Evolutionary conservation across 2,329 filamentous ascomycete species (phyloP).

Genomic region (Penicillium sp.): DNA sequence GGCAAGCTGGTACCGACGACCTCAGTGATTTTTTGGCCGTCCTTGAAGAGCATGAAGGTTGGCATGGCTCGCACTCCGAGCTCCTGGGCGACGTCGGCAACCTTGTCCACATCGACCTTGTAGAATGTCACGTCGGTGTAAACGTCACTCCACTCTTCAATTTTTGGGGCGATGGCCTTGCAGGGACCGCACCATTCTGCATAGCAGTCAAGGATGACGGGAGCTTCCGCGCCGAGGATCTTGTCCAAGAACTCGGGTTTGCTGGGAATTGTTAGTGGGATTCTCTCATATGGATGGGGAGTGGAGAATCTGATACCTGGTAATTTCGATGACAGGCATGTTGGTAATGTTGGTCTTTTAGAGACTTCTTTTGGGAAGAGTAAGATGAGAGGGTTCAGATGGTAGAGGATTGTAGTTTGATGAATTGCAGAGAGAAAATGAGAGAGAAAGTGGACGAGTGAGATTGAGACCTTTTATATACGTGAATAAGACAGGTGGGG

Average conservation of each 20-base stretch:
- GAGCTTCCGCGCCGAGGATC: background rate
- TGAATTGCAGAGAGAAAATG: background rate
- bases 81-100: background rate
- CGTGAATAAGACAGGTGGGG: background rate
- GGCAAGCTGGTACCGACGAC: background rate
- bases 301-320: background rate
- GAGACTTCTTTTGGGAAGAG: background rate
- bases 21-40: conserved; percentile 2
- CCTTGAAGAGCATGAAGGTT: conserved; percentile 10
- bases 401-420: background rate
- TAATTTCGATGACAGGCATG: conserved; percentile 6
- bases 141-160: background rate
- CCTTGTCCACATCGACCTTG: conserved; percentile 3
- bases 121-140: conserved; percentile 8
- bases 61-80: conserved; percentile 4
- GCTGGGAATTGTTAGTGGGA: background rate
- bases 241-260: conserved; percentile 2
- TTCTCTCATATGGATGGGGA: background rate
- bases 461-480: background rate
- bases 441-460: background rate
- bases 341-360: background rate
- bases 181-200: conserved; percentile 5
- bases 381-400: background rate
- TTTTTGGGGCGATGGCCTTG: conserved; percentile 1
- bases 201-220: conserved; percentile 3